Evolutionary conservation across 768 basidiomycete species (phyloP).

Genomic region (Lepiota venenata): DNA sequence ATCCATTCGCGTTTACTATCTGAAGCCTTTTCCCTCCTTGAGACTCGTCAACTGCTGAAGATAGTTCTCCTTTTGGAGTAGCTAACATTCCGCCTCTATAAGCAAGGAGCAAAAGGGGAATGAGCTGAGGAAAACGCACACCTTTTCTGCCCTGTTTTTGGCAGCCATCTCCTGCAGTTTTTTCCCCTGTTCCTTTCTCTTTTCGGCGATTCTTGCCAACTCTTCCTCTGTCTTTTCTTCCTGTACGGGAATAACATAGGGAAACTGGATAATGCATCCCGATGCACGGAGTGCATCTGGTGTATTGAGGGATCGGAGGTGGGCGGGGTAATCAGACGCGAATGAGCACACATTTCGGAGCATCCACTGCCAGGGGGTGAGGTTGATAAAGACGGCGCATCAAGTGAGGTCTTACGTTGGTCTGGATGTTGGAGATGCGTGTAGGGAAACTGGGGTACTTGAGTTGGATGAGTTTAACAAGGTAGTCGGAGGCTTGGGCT

Average conservation of each 20-base stretch:
- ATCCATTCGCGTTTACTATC: constrained; percentile 76
- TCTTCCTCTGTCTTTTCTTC: constrained; percentile 95
- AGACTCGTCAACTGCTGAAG: constrained; percentile 62
- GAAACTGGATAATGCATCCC: constrained; percentile 85
- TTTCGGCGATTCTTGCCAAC: constrained; percentile 71
- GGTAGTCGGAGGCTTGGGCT: constrained; percentile 85
- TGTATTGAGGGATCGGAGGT: constrained; percentile 64
- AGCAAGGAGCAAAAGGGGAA: neutral
- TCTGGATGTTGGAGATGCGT: constrained; percentile 72
- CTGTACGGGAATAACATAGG: constrained; percentile 58
- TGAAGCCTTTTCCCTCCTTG: constrained; percentile 53
- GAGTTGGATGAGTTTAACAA: constrained; percentile 90
- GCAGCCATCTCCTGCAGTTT: constrained; percentile 91
- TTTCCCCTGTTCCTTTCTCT: constrained; percentile 79
- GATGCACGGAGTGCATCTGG: constrained; percentile 59
- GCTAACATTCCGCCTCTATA: constrained; percentile 35
- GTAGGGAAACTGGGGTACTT: constrained; percentile 95
- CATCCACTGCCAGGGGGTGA: constrained; percentile 67
- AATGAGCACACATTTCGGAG: constrained; percentile 84
- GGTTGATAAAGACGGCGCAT: neutral
- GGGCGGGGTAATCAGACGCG: constrained; percentile 67
- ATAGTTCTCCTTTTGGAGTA: constrained; percentile 74
- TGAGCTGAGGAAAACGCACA: constrained; percentile 21
- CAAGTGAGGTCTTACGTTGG: constrained; percentile 51
- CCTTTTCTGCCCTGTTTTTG: constrained; percentile 83